phyloP scores from a whole-genome alignment of 768 basidiomycete species.

The Gelatoporia subvermispora region DNA sequence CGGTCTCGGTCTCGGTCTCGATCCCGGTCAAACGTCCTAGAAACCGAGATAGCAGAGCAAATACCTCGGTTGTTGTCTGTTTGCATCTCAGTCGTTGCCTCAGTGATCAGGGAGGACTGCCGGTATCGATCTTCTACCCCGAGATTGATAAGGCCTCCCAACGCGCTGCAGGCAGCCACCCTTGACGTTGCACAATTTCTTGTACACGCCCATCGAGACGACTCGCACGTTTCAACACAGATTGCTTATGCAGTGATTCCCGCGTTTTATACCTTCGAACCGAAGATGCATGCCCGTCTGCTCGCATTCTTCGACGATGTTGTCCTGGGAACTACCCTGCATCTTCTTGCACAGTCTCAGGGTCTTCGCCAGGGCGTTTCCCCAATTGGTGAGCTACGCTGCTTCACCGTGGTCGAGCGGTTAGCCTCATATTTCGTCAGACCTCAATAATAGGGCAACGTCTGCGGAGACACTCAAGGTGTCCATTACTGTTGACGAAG shows the following conservation, averaged over 20 bases:
- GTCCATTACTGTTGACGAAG: constrained; percentile 59
- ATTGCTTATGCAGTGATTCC: constrained; percentile 71
- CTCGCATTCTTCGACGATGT: constrained; percentile 65
- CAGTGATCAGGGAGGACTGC: constrained; percentile 67
- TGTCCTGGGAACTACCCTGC: constrained; percentile 49
- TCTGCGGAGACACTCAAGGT: constrained; percentile 32
- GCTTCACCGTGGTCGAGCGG: no score
- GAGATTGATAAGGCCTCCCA: constrained; percentile 64
- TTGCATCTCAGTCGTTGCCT: constrained; percentile 58
- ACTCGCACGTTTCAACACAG: constrained; percentile 47
- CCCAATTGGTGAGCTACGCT: no score
- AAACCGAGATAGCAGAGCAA: constrained; percentile 9
- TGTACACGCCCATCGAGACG: constrained; percentile 46
- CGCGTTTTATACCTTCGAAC: constrained; percentile 63
- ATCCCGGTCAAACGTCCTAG: constrained; percentile 37
- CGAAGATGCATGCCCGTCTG: constrained; percentile 57
- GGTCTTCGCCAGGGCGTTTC: neutral
- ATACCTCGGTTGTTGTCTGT: constrained; percentile 52
- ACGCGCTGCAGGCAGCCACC: constrained; percentile 66
- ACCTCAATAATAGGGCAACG: no score
- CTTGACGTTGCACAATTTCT: constrained; percentile 72
- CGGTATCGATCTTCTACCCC: constrained; percentile 56
- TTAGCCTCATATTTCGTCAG: no score
- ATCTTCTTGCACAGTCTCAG: no score
- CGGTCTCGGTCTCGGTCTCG: constrained; percentile 29